A percentile compares a stretch with the other conserved stretches of the same genome.
Evolutionary conservation across 345 rosid species (phyloP).

Genomic region (Garcia nutans): DNA sequence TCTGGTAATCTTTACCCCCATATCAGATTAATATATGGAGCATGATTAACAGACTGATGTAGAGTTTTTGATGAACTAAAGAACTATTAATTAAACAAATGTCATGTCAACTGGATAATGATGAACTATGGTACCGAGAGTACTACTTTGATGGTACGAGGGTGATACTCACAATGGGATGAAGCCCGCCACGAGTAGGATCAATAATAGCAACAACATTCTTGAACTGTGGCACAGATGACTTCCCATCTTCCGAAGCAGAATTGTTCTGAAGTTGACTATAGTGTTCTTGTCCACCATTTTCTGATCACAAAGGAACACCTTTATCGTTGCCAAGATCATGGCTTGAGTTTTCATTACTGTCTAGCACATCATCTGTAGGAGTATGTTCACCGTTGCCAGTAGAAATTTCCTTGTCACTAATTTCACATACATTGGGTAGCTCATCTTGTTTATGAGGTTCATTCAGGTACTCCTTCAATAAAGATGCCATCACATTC

Average conservation of each 20-base stretch:
- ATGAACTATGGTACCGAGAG: neutral
- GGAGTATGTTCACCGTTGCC: conserved; percentile 35
- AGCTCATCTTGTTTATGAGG: conserved; percentile 42
- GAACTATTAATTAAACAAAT: neutral
- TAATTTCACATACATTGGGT: conserved; percentile 29
- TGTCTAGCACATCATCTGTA: conserved; percentile 17
- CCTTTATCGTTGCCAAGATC: conserved; percentile 33
- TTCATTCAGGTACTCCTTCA: conserved; percentile 58
- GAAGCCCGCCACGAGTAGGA: conserved; percentile 92
- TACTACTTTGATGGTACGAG: neutral
- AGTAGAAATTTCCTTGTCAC: neutral
- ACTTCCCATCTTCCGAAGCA: conserved; percentile 31
- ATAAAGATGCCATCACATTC: conserved; percentile 79
- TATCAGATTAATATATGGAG: neutral
- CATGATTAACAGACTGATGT: neutral
- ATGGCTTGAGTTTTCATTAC: conserved; percentile 32
- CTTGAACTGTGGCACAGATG: conserved; percentile 46
- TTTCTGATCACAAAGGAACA: conserved; percentile 28
- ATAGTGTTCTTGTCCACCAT: conserved; percentile 37
- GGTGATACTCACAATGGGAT: conserved; percentile 66
- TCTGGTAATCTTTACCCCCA: no score
- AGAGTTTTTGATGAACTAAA: no score
- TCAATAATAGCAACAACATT: conserved; percentile 95
- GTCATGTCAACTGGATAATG: neutral
- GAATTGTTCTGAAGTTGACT: conserved; percentile 32